Evolutionary conservation across 129 eudicot species (phyloP).

Genomic region (Arctium lappa): DNA sequence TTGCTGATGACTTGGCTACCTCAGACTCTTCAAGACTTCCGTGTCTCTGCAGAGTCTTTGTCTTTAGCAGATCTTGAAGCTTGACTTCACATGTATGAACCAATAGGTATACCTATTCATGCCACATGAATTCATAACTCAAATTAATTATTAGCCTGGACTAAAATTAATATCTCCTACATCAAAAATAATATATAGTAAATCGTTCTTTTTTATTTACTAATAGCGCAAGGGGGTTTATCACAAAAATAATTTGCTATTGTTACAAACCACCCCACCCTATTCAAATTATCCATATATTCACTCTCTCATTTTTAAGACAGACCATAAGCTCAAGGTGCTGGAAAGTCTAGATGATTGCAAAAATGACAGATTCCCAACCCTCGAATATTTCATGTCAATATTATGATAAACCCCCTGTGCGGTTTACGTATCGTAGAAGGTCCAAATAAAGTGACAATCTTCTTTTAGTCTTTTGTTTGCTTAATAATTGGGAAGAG

Average conservation of each 20-base stretch:
- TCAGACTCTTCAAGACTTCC: slow-evolving; percentile 29
- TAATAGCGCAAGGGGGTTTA: background rate
- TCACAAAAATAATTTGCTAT: background rate
- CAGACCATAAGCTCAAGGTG: background rate
- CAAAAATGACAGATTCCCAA: background rate
- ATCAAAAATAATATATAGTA: background rate
- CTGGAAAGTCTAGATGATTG: slow-evolving; percentile 2
- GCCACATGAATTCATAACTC: slow-evolving; percentile 11
- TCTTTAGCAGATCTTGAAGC: slow-evolving; percentile 31
- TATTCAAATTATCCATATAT: background rate
- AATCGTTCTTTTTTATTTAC: background rate
- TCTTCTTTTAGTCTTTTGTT: too few species aligned
- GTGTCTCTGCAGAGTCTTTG: slow-evolving; percentile 24
- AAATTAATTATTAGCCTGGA: slow-evolving; percentile 15
- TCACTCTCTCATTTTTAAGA: background rate
- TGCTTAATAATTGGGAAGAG: too few species aligned
- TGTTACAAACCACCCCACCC: background rate
- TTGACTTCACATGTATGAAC: slow-evolving; percentile 76
- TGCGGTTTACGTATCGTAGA: too few species aligned
- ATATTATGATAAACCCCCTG: too few species aligned
- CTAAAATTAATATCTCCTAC: slow-evolving; percentile 8
- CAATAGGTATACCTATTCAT: slow-evolving; percentile 74
- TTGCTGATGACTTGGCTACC: slow-evolving; percentile 18
- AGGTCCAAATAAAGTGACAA: too few species aligned
- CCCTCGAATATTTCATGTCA: background rate